Conservation (phyloP, 2,329 filamentous ascomycete species). For the Mycosphaerelloides madeirae region DNA sequence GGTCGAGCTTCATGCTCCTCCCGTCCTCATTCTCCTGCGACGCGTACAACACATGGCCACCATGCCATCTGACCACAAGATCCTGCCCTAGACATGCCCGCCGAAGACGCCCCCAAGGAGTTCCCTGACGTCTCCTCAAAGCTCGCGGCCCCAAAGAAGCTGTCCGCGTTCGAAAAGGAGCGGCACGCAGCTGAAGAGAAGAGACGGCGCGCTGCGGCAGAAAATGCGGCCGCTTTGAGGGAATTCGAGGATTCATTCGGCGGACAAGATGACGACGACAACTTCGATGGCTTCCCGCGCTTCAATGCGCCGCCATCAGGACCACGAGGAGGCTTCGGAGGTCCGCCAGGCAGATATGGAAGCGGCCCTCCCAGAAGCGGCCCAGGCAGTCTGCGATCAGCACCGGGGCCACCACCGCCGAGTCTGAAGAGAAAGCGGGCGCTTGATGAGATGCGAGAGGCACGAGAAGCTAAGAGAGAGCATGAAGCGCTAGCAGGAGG, state of each 20-base stretch:
- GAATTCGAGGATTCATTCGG: conserved; percentile 79
- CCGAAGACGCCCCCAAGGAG: conserved; percentile 28
- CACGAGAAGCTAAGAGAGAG: conserved; percentile 25
- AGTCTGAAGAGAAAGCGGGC: conserved; percentile 32
- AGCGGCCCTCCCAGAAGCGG: conserved; percentile 43
- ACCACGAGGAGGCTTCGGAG: conserved; percentile 13
- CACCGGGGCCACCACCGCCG: conserved; percentile 31
- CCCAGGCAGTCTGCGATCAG: conserved; percentile 45
- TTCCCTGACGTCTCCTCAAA: conserved; percentile 74
- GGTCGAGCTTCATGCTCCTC: too few species aligned
- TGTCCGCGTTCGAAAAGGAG: conserved; percentile 82
- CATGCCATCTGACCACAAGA: not conserved
- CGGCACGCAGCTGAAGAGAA: conserved; percentile 88
- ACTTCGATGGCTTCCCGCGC: conserved; percentile 19
- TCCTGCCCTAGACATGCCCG: conserved; percentile 13
- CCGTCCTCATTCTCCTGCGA: too few species aligned
- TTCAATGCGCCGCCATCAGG: conserved; percentile 9
- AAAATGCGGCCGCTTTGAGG: conserved; percentile 80
- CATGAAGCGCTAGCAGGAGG: conserved; percentile 19
- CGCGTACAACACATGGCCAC: too few species aligned
- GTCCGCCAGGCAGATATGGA: conserved; percentile 15
- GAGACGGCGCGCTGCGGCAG: conserved; percentile 73
- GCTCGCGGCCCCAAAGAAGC: conserved; percentile 68
- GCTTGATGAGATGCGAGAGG: conserved; percentile 30
- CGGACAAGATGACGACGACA: conserved; percentile 44